Evolutionary conservation across 768 basidiomycete species (phyloP), one percentile per base, ranked within the genome.

Genomic region (Pleurotus platypus): DNA sequence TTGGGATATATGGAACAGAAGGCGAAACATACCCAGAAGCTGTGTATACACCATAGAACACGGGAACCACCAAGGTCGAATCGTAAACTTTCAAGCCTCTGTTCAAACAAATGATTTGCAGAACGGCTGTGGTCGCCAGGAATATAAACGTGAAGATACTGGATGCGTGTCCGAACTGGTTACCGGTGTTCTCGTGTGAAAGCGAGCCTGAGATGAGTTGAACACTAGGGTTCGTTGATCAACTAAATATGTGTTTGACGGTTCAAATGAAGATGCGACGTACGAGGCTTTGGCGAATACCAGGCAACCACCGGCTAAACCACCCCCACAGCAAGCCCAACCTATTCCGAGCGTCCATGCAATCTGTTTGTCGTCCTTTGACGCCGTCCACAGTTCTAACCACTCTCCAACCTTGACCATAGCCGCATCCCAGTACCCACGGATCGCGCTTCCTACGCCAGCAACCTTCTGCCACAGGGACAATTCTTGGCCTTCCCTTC

Each of bases 1-100:
- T 18, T 38, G 20, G 5, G 1, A 8, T 39, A 37, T 24, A 8
- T 35, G 26, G 18, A 15, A 26, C 3, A 53, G n/a, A 48, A 3
- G 24, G 24, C 35, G 11, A 12, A 3, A 72, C 80, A 46, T 67
- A 90, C 83, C 92, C 91, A 20, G 83, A 79, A 2, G 89, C 89
- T 0, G 92, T 94, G 66, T 94, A 95, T 8, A 94, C 86, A 8
- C 93, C 93, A 67, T 96, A 98, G 68, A 98, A 97, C 12, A 95
- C 87, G 0, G 96, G 95, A 0, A 97, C 94, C 15, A 97, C 93
- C 0, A 97, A 71, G 0, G 91, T 92, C 15, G 90, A 92, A 65
- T 94, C 94, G 63, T 95, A 95, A 7, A 91, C 87, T 65, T 85
- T 85, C n/a, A 96, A 77, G 5, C 90, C 94, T 42, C 89, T 86